A percentile compares a stretch with the other conserved stretches of the same genome.
Evolutionary conservation across 1,139 yeast species (phyloP).

Genomic region (Scheffersomyces segobiensis): DNA sequence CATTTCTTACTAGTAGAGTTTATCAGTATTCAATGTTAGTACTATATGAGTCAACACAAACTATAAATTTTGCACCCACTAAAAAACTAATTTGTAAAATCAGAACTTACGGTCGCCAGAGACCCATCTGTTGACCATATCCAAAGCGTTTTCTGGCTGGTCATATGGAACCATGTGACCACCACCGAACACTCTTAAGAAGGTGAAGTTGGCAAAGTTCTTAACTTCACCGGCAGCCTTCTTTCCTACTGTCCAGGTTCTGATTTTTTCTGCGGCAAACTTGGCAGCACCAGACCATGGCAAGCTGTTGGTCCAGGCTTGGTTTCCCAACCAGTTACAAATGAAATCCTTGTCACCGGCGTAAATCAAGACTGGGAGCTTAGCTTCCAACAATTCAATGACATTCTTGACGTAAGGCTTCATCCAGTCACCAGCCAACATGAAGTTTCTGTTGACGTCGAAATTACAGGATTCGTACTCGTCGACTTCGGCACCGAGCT

Average conservation of each 20-base stretch:
- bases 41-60: background rate
- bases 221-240: slow-evolving; percentile 48
- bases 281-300: slow-evolving; percentile 64
- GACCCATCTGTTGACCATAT: slow-evolving; percentile 50
- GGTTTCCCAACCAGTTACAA: slow-evolving; percentile 86
- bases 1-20: too few relatives aligned
- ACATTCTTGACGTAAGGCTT: slow-evolving; percentile 77
- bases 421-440: slow-evolving; percentile 92
- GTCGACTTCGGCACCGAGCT: slow-evolving; percentile 91
- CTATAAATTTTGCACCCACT: background rate
- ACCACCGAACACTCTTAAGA: slow-evolving; percentile 48
- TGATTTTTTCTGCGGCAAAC: slow-evolving; percentile 44
- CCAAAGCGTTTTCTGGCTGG: slow-evolving; percentile 48
- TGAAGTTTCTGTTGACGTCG: slow-evolving; percentile 78
- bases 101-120: slow-evolving; percentile 29
- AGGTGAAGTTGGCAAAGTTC: slow-evolving; percentile 46
- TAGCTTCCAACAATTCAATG: slow-evolving; percentile 54
- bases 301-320: slow-evolving; percentile 74
- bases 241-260: slow-evolving; percentile 40
- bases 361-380: slow-evolving; percentile 69
- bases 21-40: background rate
- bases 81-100: background rate
- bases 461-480: slow-evolving; percentile 81
- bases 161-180: slow-evolving; percentile 56
- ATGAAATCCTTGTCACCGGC: slow-evolving; percentile 89